Conservation (phyloP, 2,329 filamentous ascomycete species). For the Dothideomycetidae sp. region DNA sequence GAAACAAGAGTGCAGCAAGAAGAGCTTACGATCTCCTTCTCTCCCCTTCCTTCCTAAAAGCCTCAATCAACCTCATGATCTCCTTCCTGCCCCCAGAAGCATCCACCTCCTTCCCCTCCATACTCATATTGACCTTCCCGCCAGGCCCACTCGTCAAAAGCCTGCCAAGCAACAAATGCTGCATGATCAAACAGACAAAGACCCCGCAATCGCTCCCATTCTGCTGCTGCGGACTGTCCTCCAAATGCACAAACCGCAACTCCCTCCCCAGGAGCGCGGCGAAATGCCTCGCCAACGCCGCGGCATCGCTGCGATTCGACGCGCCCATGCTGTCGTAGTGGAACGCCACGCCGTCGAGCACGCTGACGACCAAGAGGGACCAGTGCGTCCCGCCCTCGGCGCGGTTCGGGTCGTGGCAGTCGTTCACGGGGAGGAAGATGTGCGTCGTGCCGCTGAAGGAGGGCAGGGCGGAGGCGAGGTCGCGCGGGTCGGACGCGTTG, state of each 20-base stretch:
- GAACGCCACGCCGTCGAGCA: constrained; percentile 82
- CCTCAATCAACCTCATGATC: constrained; percentile 82
- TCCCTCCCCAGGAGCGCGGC: constrained; percentile 50
- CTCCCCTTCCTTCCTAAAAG: constrained; percentile 73
- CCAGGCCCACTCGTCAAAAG: constrained; percentile 64
- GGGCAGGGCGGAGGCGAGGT: constrained; percentile 55
- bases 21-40: constrained; percentile 62
- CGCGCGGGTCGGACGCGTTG: constrained; percentile 47
- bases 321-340: constrained; percentile 84
- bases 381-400: constrained; percentile 91
- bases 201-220: constrained; percentile 91
- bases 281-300: constrained; percentile 54
- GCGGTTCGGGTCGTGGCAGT: constrained; percentile 58
- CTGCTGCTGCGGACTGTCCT: constrained; percentile 79
- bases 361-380: constrained; percentile 79
- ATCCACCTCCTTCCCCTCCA: constrained; percentile 73
- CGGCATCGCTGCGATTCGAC: constrained; percentile 61
- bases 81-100: constrained; percentile 69
- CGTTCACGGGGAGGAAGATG: constrained; percentile 91
- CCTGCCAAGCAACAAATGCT: constrained; percentile 74
- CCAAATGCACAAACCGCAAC: constrained; percentile 64
- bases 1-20: background rate
- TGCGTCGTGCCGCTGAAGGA: constrained; percentile 72
- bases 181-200: constrained; percentile 91
- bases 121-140: constrained; percentile 88